Conservation (phyloP, 192 early-diverging fungal genomes). For the Helicostylum pulchrum region DNA sequence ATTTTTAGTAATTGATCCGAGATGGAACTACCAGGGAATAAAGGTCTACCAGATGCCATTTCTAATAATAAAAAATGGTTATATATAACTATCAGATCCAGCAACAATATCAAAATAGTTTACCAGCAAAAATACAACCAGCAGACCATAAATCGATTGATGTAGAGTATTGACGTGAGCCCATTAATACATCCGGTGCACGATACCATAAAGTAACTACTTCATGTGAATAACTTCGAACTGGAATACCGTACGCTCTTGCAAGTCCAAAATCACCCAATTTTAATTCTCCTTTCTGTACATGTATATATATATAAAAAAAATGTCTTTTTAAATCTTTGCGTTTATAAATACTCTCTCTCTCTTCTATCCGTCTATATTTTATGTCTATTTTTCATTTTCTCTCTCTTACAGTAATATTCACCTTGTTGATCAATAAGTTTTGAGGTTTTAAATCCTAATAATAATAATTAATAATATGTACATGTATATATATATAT, state of each 20-base stretch:
- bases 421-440: conserved; percentile 88
- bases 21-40: conserved; percentile 89
- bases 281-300: conserved; percentile 70
- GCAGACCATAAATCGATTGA: conserved; percentile 88
- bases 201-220: conserved; percentile 87
- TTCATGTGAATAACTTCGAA: conserved; percentile 82
- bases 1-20: conserved; percentile 86
- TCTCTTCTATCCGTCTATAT: not conserved
- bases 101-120: no score
- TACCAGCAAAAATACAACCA: conserved; percentile 84
- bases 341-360: not conserved
- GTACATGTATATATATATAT: no score
- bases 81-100: no score
- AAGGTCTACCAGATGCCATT: conserved; percentile 83
- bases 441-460: conserved; percentile 88
- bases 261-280: conserved; percentile 96
- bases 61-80: conserved; percentile 53
- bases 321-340: no score
- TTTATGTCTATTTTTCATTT: not conserved
- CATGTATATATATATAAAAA: conserved; percentile 6
- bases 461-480: not conserved
- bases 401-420: not conserved
- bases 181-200: conserved; percentile 86
- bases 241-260: conserved; percentile 94
- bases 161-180: conserved; percentile 82